Conservation (phyloP, 208 protist genomes). For the Leishmania gerbilli region DNA sequence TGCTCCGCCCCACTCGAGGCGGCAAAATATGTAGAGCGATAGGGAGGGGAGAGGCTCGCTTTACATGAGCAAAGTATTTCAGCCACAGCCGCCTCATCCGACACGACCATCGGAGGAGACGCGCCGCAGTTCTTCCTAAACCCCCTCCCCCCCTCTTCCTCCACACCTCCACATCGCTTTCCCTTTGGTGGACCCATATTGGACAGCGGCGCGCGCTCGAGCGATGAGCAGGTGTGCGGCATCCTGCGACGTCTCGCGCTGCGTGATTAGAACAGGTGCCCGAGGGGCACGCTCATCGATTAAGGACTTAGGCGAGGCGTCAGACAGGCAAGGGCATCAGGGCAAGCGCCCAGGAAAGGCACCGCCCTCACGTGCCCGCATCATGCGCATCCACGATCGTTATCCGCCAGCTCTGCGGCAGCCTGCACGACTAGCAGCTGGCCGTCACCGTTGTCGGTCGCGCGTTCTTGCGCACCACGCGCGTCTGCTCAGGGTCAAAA, state of each 20-base stretch:
- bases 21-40: background rate
- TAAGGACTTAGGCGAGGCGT: background rate
- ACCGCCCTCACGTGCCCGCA: background rate
- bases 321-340: too few relatives aligned
- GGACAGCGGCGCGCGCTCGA: too few relatives aligned
- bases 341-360: background rate
- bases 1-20: too few relatives aligned
- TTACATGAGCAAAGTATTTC: background rate
- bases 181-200: background rate
- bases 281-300: too few relatives aligned
- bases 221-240: too few relatives aligned
- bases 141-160: background rate
- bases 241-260: too few relatives aligned
- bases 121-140: background rate
- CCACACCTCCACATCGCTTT: background rate
- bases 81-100: background rate
- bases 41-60: background rate
- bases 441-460: constrained; percentile 43
- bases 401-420: background rate
- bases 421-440: constrained; percentile 25
- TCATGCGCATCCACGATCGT: background rate
- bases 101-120: background rate
- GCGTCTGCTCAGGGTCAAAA: constrained; percentile 88
- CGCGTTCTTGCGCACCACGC: constrained; percentile 67
- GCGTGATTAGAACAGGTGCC: too few relatives aligned